Base-by-base conservation (phyloP, 805 yeast species). In the Candida sphagnicola region DNA sequence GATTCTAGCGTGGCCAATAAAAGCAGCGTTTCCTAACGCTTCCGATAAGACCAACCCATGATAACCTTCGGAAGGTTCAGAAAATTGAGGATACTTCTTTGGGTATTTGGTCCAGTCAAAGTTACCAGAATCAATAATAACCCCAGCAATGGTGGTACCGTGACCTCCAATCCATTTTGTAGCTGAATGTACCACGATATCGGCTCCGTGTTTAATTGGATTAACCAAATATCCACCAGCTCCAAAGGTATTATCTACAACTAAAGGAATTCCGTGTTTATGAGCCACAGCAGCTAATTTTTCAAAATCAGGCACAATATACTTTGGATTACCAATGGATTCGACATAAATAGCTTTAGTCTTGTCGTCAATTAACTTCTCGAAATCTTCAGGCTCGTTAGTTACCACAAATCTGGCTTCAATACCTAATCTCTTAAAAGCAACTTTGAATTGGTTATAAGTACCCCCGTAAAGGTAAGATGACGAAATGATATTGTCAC, bases 111-210 rank as follows among this genome's bases (percentile, higher is more conserved):
- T 70, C 90, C 95, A 91, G 54, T 91, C 95, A 74, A 91, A 91
- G 36, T 85, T 90, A 50, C 97, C 96, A 26, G 89, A 78, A 61
- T 91, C 96, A 34, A 91, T 74, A 48, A 91, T 74, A 38, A 82
- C 85, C 72, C 98, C 98, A 38, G 85, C 97, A 62, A 90, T 82
- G 31, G 96, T 87, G 41, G 85, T 88, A 58, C 98, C 97, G 59
- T 90, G 97, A 43, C 97, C 98, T 47, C 95, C 95, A 49, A 90
- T 90, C 96, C 96, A 91, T 65, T 90, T 90, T 43, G 98, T 90
- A 39, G 96, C 96, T 44, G 96, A 89, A 63, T 90, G 96, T 15
- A 85, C 85, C 24, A 91, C 84, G 48, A 90, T 83, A 60, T 90
- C 96, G 34, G 88, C 97, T 49, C 97, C 97, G 54, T 77, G 84